phyloP scores from a whole-genome alignment of 1,139 yeast species.

The Pichia sp. region DNA sequence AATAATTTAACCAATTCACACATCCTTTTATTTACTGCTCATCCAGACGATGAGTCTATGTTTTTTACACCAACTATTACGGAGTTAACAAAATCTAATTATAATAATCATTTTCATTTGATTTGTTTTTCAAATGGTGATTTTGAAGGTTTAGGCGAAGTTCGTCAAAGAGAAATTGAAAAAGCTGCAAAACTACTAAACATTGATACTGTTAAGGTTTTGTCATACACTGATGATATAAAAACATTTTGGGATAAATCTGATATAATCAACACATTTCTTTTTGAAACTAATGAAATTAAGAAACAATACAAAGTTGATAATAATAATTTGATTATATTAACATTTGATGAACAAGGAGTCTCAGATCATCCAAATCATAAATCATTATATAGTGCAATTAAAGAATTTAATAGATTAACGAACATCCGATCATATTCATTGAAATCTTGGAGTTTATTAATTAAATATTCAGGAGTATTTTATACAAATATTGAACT shows the following conservation, averaged over 20 bases:
- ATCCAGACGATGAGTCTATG: slow-evolving; percentile 99
- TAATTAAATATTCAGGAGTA: slow-evolving; percentile 48
- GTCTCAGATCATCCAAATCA: slow-evolving; percentile 88
- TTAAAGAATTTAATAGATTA: slow-evolving; percentile 31
- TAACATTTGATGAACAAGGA: slow-evolving; percentile 81
- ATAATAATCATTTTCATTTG: slow-evolving; percentile 48
- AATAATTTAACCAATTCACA: slow-evolving; percentile 20
- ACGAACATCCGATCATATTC: slow-evolving; percentile 21
- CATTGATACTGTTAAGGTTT: slow-evolving; percentile 37
- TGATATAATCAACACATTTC: slow-evolving; percentile 31
- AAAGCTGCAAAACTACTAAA: slow-evolving; percentile 57
- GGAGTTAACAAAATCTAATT: slow-evolving; percentile 42
- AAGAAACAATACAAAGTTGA: slow-evolving; percentile 12
- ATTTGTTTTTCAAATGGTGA: slow-evolving; percentile 78
- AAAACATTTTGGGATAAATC: slow-evolving; percentile 54
- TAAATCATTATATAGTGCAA: slow-evolving; percentile 56
- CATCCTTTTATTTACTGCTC: slow-evolving; percentile 60
- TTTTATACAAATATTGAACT: slow-evolving; percentile 41
- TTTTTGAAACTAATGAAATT: slow-evolving; percentile 4
- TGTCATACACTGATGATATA: slow-evolving; percentile 71
- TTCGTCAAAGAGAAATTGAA: slow-evolving; percentile 53
- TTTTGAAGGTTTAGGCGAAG: slow-evolving; percentile 62
- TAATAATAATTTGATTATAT: slow-evolving; percentile 34
- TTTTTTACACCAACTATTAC: slow-evolving; percentile 80
- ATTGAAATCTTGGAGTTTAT: slow-evolving; percentile 38